phyloP scores from a whole-genome alignment of 768 basidiomycete species.

The Leccinum incarnatum region DNA sequence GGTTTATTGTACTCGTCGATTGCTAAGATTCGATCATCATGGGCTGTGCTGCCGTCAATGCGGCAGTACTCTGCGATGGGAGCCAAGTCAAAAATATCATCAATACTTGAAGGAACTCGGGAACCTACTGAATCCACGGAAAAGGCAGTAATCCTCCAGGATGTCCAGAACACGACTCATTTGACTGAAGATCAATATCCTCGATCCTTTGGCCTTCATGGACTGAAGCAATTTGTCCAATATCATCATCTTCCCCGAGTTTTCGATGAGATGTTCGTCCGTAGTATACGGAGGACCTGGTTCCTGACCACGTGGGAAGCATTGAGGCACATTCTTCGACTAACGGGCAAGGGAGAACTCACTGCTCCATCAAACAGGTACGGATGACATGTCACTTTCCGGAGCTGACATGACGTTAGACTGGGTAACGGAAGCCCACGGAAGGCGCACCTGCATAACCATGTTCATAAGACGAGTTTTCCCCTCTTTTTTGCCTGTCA shows the following conservation, averaged over 20 bases:
- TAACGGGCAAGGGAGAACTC: conserved; percentile 20
- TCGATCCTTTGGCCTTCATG: conserved; percentile 91
- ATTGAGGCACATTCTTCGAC: neutral
- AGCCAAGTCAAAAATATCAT: conserved; percentile 3
- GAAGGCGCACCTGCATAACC: conserved; percentile 86
- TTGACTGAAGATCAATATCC: conserved; percentile 96
- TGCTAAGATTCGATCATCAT: conserved; percentile 91
- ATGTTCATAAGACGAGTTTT: conserved; percentile 98
- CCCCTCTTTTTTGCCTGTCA: conserved; percentile 97
- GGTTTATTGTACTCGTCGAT: conserved; percentile 99
- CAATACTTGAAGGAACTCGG: neutral
- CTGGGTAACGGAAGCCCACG: neutral
- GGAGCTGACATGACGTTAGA: conserved; percentile 39
- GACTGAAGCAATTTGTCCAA: conserved; percentile 86
- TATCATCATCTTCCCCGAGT: conserved; percentile 96
- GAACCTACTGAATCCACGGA: conserved; percentile 77
- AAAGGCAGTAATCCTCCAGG: conserved; percentile 94
- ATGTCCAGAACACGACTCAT: conserved; percentile 99
- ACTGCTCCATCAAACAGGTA: conserved; percentile 94
- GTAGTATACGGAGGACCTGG: conserved; percentile 98
- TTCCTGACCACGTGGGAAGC: conserved; percentile 49
- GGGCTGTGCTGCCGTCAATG: conserved; percentile 93
- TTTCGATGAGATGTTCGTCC: conserved; percentile 92
- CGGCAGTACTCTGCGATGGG: conserved; percentile 79
- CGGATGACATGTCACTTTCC: conserved; percentile 88